Base-by-base conservation (phyloP, 2,329 filamentous ascomycete species). In the Diatrype stigma region DNA sequence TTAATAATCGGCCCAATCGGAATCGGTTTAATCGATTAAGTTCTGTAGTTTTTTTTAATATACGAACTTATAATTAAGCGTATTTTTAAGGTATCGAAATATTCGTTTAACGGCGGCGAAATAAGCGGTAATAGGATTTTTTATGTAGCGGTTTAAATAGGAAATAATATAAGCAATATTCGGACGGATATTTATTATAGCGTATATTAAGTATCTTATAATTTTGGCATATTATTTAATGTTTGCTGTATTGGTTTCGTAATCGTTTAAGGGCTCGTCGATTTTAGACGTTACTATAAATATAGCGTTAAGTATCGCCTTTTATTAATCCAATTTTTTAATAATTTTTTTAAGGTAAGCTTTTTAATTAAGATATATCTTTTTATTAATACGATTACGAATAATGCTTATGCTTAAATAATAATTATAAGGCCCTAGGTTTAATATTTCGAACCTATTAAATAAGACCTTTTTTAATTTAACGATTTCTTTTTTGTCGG, bases 361-460 rank as follows among this genome's bases (percentile, higher is more conserved):
- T 47, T 48, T 42, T 51, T 53, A 49, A 40, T 45, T 53, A 17
- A 53, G 38, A 6, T 10, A 42, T 42, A 53, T 42, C 3, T n/a
- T 53, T 50, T 48, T 45, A 48, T 48, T 53, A 37, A 42, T 14
- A 14, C 35, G 22, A 42, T 50, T 35, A 28, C 6, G 2, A n/a
- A 40, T 34, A 22, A 50, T 48, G 30, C n/a, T 26, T 42, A 53
- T 53, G 2, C 30, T 46, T 45, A 53, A 50, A 30, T 53, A 53
- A 50, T 50, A 53, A 17, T 42, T 40, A 19, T 44, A 53, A 46
- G 30, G n/a, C 1, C 42, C 48, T 44, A 53, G 42, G 26, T 53
- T 48, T 10, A 44, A 48, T 51, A 53, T 53, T 32, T 53, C 34
- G 46, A 53, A 50, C 7, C 42, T 42, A 28, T 50, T 35, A 46